phyloP scores from a whole-genome alignment of 805 yeast species.

The Candida ipomoeae region DNA sequence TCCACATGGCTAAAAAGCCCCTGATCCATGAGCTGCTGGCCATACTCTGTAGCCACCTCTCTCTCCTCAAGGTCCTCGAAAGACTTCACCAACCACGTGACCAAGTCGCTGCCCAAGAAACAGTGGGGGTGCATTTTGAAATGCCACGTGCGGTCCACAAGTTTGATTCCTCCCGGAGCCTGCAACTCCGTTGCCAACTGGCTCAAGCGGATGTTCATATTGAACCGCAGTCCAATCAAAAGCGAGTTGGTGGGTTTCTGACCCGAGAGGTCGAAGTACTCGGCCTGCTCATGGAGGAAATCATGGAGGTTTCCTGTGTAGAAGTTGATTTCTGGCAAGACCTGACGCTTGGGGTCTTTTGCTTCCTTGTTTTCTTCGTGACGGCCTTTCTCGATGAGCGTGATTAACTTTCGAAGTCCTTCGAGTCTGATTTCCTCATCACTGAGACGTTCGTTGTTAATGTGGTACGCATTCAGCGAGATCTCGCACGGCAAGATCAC shows the following conservation, averaged over 20 bases:
- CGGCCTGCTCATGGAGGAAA: conserved; percentile 51
- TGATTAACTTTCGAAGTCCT: conserved; percentile 70
- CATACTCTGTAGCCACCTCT: conserved; percentile 80
- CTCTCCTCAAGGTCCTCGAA: conserved; percentile 75
- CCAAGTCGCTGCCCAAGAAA: conserved; percentile 82
- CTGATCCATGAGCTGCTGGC: conserved; percentile 68
- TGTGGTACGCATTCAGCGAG: conserved; percentile 50
- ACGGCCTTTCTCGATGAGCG: conserved; percentile 56
- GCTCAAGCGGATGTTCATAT: conserved; percentile 45
- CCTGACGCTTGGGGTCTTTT: conserved; percentile 29
- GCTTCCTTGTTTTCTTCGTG: conserved; percentile 28
- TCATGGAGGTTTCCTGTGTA: conserved; percentile 81
- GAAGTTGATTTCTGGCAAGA: conserved; percentile 71
- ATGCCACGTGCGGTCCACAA: conserved; percentile 89
- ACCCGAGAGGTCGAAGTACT: conserved; percentile 36
- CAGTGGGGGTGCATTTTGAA: conserved; percentile 72
- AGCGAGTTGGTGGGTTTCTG: conserved; percentile 27
- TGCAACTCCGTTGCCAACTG: conserved; percentile 66
- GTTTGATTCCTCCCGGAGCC: conserved; percentile 54
- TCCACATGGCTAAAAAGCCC: conserved; percentile 81
- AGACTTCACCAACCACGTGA: conserved; percentile 76
- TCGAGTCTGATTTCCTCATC: conserved; percentile 92
- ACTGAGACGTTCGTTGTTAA: conserved; percentile 56
- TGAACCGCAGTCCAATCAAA: conserved; percentile 39
- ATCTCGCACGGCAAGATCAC: conserved; percentile 79